A percentile compares a stretch with the other conserved stretches of the same genome.
phyloP scores from a whole-genome alignment of 352 stramenopile genomes.

The Globisporangium perplexum region DNA sequence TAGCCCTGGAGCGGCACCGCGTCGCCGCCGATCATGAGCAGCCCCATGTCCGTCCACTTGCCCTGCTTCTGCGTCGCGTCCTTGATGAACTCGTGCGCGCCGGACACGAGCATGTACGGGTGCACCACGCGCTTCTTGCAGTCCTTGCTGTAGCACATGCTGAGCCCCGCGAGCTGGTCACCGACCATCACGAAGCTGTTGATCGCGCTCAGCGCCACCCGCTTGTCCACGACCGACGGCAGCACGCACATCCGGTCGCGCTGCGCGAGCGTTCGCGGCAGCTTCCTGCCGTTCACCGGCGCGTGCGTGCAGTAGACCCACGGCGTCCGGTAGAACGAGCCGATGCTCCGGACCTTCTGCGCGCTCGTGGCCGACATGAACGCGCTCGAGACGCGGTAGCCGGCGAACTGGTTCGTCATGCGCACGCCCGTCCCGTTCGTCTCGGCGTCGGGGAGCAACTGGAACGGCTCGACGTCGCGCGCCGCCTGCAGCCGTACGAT shows the following conservation, averaged over 20 bases:
- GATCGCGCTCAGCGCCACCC: conserved; percentile 5
- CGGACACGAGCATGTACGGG: conserved; percentile 18
- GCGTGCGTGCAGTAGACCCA: conserved; percentile 18
- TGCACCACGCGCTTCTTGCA: conserved; percentile 9
- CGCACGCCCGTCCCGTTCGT: conserved; percentile 3
- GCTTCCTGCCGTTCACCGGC: neutral
- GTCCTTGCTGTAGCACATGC: conserved; percentile 7
- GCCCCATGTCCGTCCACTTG: conserved; percentile 8
- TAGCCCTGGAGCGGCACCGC: conserved; percentile 18
- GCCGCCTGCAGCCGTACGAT: conserved; percentile 14
- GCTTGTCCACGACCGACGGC: conserved; percentile 10
- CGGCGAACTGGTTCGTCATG: conserved; percentile 8
- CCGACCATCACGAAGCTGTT: conserved; percentile 24
- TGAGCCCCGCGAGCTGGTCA: conserved; percentile 23
- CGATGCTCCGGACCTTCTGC: conserved; percentile 6
- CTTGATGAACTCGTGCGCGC: conserved; percentile 17
- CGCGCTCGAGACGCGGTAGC: conserved; percentile 11
- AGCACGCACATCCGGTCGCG: conserved; percentile 18
- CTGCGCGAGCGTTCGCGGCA: neutral
- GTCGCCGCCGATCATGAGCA: conserved; percentile 18
- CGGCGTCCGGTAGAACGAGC: conserved; percentile 12
- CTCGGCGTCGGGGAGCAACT: conserved; percentile 13
- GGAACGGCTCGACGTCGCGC: conserved; percentile 15
- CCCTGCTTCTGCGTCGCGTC: conserved; percentile 13
- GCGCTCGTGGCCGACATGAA: conserved; percentile 10